Conservation (phyloP, 225 moss, liverwort and hornwort species). For the Rhytidiadelphus loreus region DNA sequence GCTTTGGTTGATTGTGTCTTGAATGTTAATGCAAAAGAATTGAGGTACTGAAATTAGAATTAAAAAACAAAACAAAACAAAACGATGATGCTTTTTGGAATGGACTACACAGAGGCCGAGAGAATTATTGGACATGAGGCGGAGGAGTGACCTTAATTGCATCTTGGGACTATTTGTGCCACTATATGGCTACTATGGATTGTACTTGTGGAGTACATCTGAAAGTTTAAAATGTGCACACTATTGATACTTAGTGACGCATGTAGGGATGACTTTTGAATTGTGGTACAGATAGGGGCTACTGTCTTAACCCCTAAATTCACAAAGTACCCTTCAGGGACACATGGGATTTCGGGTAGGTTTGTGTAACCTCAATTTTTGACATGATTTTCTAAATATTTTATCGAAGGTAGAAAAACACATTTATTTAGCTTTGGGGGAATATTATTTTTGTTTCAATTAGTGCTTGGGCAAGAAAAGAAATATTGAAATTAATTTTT, state of each 20-base stretch:
- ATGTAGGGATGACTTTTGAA: not conserved
- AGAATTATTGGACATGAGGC: not conserved
- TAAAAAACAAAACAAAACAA: not conserved
- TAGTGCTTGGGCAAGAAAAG: accelerated
- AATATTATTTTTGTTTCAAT: not conserved
- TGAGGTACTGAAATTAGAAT: not conserved
- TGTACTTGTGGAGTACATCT: not conserved
- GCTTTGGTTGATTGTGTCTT: not conserved
- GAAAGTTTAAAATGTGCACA: not conserved
- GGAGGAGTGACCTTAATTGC: not conserved
- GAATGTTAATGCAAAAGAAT: not conserved
- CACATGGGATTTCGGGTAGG: accelerated
- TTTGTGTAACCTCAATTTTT: not conserved
- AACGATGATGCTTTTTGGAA: not conserved
- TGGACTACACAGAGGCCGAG: not conserved
- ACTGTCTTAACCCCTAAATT: not conserved
- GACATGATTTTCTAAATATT: not conserved
- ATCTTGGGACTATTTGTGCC: not conserved
- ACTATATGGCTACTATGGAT: accelerated
- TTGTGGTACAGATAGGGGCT: not conserved
- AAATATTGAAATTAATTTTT: no score
- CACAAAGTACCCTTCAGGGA: accelerated
- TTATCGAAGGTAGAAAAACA: not conserved
- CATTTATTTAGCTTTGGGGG: accelerated
- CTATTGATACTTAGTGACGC: not conserved